Evolutionary conservation across 2,329 filamentous ascomycete genomes (phyloP), one percentile per base, ranked within the genome.

Genomic region (Xylariaceae sp.): DNA sequence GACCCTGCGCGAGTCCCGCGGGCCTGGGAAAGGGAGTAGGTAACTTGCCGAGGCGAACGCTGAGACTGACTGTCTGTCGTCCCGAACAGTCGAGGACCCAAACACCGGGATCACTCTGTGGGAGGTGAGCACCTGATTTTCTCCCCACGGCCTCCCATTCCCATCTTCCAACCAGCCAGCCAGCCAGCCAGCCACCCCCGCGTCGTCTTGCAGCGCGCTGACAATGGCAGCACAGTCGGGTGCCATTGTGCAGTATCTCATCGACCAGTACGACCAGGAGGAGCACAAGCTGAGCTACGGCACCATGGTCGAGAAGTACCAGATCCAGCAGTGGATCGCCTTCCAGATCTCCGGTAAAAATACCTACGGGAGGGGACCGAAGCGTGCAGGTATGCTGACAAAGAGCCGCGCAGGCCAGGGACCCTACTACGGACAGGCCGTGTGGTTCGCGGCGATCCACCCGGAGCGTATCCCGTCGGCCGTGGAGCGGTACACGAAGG

Each of bases 21-120:
- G n/a, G n/a, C n/a, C n/a, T n/a, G n/a, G n/a, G n/a, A n/a, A n/a
- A n/a, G n/a, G n/a, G n/a, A n/a, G n/a, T n/a, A n/a, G n/a, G n/a
- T n/a, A n/a, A n/a, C n/a, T n/a, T n/a, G n/a, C n/a, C n/a, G n/a
- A n/a, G n/a, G n/a, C n/a, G n/a, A n/a, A n/a, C n/a, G n/a, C n/a
- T n/a, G n/a, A n/a, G n/a, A n/a, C n/a, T n/a, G n/a, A n/a, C n/a
- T n/a, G n/a, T n/a, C n/a, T n/a, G n/a, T n/a, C n/a, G n/a, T n/a
- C n/a, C n/a, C n/a, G n/a, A n/a, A n/a, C n/a, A n/a, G n/a, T 68
- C 30, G 50, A 68, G 37, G 65, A 69, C 35, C 58, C 61, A 23
- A 57, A 58, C 21, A 67, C 65, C 35, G 58, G 56, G 31, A 48
- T 69, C 22, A 57, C 55, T 1, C 50, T 64, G 26, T 70, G 64